Percentiles rank a stretch among this genome's conserved stretches.
Evolutionary conservation across 2,329 filamentous ascomycete species (phyloP).

Genomic region (Ceratocystis eucalypticola): DNA sequence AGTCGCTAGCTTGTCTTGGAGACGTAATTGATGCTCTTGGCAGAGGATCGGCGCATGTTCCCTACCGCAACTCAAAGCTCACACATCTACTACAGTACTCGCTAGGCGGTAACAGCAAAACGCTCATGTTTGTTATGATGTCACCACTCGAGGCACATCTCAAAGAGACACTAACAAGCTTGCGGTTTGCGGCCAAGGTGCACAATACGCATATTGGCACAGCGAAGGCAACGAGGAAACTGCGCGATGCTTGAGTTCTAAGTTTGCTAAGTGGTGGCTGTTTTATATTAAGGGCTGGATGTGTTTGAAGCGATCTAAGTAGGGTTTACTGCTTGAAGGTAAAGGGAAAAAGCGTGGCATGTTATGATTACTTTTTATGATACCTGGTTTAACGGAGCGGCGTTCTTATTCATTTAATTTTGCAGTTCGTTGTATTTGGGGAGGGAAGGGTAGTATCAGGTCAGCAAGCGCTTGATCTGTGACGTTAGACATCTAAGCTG

Average conservation of each 20-base stretch:
- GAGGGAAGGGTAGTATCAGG: background rate
- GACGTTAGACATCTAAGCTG: background rate
- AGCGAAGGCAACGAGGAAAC: conserved; percentile 60
- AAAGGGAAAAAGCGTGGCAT: conserved; percentile 13
- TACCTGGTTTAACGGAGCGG: conserved; percentile 16
- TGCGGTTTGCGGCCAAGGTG: conserved; percentile 91
- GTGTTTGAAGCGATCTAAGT: background rate
- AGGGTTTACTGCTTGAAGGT: conserved; percentile 11
- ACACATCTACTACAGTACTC: conserved; percentile 93
- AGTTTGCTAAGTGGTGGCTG: background rate
- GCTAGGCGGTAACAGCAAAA: conserved; percentile 88
- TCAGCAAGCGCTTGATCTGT: no score
- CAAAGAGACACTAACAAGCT: conserved; percentile 82
- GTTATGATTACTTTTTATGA: conserved; percentile 19
- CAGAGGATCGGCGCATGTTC: conserved; percentile 68
- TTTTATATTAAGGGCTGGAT: background rate
- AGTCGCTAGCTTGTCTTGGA: conserved; percentile 76
- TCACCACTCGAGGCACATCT: conserved; percentile 82
- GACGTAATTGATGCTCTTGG: conserved; percentile 94
- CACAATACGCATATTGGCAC: conserved; percentile 88
- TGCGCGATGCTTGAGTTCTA: conserved; percentile 22
- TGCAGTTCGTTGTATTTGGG: background rate
- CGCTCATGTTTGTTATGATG: conserved; percentile 98
- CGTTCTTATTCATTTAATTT: conserved; percentile 4
- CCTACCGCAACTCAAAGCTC: conserved; percentile 92